Evolutionary conservation across 352 stramenopile genomes (phyloP).

Genomic region (Phytophthora quininea): DNA sequence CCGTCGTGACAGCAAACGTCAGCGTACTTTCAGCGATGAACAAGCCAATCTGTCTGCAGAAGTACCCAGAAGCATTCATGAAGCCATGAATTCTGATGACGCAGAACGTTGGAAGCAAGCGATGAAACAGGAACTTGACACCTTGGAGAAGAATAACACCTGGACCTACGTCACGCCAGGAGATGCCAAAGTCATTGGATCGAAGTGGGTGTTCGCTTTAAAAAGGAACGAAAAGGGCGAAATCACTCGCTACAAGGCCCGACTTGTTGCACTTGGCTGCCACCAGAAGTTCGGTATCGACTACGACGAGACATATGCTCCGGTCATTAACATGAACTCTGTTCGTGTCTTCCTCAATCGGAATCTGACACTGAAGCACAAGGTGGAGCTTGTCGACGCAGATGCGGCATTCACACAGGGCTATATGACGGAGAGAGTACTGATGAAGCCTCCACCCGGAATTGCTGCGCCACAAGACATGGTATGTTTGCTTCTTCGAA

Average conservation of each 20-base stretch:
- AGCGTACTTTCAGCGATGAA: not conserved
- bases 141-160: slow-evolving; percentile 13
- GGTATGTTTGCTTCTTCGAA: slow-evolving; percentile 29
- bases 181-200: slow-evolving; percentile 15
- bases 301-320: slow-evolving; percentile 27
- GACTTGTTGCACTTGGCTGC: slow-evolving; percentile 26
- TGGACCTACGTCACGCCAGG: slow-evolving; percentile 6
- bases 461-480: slow-evolving; percentile 6
- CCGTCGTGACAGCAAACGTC: not conserved
- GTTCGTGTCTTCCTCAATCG: slow-evolving; percentile 21
- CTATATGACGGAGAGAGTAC: slow-evolving; percentile 25
- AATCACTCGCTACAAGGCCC: slow-evolving; percentile 26
- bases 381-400: slow-evolving; percentile 27
- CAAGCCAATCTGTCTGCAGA: not conserved
- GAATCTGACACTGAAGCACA: slow-evolving; percentile 4
- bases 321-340: slow-evolving; percentile 20
- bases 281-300: slow-evolving; percentile 23
- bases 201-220: slow-evolving; percentile 26
- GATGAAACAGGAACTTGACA: slow-evolving; percentile 1
- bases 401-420: slow-evolving; percentile 40
- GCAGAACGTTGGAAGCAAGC: not conserved
- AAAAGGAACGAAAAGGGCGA: slow-evolving; percentile 22
- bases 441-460: slow-evolving; percentile 18
- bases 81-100: not conserved
- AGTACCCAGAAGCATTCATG: not conserved